Conservation (phyloP, 176 grass and related monocot species). For the Musa beccarii region DNA sequence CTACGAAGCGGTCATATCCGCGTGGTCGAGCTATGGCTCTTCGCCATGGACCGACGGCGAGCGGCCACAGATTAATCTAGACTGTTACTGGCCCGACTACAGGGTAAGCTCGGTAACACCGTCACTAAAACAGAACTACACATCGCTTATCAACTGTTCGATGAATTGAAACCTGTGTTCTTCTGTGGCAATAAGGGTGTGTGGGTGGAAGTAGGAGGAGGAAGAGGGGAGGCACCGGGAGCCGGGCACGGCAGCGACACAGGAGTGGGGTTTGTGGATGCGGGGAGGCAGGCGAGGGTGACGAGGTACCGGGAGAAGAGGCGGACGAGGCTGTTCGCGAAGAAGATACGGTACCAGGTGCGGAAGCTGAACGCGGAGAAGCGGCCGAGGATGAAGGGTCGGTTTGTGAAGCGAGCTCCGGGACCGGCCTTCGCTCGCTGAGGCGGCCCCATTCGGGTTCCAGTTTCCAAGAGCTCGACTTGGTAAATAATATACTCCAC, state of each 20-base stretch:
- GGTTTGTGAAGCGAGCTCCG: slow-evolving; percentile 67
- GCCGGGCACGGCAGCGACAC: background rate
- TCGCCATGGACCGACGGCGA: slow-evolving; percentile 80
- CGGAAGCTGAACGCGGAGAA: slow-evolving; percentile 97
- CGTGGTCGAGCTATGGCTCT: slow-evolving; percentile 31
- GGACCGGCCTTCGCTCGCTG: background rate
- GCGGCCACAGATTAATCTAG: slow-evolving; percentile 38
- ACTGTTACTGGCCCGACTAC: slow-evolving; percentile 43
- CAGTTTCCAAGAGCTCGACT: too few species aligned
- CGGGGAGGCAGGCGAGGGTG: slow-evolving; percentile 59
- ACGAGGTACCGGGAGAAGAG: slow-evolving; percentile 90
- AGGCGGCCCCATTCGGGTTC: too few species aligned
- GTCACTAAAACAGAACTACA: background rate
- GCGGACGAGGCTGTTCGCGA: slow-evolving; percentile 84
- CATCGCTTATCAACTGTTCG: slow-evolving; percentile 4
- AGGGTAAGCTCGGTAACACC: slow-evolving; percentile 19
- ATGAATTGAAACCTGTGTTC: background rate
- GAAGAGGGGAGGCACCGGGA: slow-evolving; percentile 8
- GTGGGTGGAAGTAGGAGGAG: slow-evolving; percentile 3
- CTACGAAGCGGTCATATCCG: slow-evolving; percentile 75
- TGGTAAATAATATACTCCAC: too few species aligned
- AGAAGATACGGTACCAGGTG: slow-evolving; percentile 99
- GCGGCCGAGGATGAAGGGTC: slow-evolving; percentile 89
- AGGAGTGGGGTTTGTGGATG: slow-evolving; percentile 9
- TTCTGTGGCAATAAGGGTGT: background rate